phyloP scores from a whole-genome alignment of 176 grass and related monocot genomes.

The Puya raimondii region DNA sequence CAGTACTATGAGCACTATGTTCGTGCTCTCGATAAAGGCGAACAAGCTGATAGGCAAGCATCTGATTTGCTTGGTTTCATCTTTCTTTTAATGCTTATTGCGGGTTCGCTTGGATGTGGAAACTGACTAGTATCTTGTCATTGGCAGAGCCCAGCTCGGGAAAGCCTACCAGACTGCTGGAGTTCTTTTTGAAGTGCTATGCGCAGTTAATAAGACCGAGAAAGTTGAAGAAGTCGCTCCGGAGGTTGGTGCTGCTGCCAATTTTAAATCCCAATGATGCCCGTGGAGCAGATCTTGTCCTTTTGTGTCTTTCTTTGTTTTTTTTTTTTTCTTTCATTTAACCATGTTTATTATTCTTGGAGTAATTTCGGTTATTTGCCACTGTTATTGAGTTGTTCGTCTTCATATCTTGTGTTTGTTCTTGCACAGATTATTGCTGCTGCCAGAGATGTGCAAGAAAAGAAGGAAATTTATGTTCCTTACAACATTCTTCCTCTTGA shows the following conservation, averaged over 20 bases:
- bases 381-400: background rate
- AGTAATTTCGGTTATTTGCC: background rate
- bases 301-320: background rate
- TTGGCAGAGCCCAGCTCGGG: slow-evolving; percentile 58
- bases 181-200: slow-evolving; percentile 92
- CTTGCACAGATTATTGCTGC: slow-evolving; percentile 57
- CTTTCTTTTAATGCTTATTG: background rate
- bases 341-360: background rate
- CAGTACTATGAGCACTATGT: slow-evolving; percentile 95
- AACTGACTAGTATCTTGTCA: background rate
- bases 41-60: slow-evolving; percentile 81
- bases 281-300: too few relatives aligned
- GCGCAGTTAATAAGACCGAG: slow-evolving; percentile 84
- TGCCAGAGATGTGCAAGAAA: slow-evolving; percentile 79
- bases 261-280: background rate
- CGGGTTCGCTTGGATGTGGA: background rate
- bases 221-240: slow-evolving; percentile 88
- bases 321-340: background rate
- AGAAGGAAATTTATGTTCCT: slow-evolving; percentile 66
- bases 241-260: slow-evolving; percentile 46
- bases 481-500: slow-evolving; percentile 85
- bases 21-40: slow-evolving; percentile 71
- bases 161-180: slow-evolving; percentile 90
- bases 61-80: background rate
- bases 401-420: slow-evolving; percentile 18